Conservation (phyloP, 2,329 filamentous ascomycete genomes). For the Claviceps sorghi region DNA sequence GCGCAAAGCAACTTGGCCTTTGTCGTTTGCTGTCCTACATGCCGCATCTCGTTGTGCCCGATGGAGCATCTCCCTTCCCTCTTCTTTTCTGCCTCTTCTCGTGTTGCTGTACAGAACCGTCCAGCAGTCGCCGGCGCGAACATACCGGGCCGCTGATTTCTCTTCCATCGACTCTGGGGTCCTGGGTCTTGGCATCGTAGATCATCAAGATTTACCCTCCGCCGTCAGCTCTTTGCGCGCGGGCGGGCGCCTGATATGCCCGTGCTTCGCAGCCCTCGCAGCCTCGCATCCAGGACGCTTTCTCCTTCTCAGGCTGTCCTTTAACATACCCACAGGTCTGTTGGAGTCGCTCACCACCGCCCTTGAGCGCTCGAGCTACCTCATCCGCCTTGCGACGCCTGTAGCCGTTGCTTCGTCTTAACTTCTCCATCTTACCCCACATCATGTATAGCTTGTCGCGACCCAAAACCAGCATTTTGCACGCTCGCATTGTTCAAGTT, state of each 20-base stretch:
- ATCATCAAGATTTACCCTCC: background rate
- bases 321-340: background rate
- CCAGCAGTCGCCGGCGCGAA: background rate
- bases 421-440: background rate
- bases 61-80: background rate
- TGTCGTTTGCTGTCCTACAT: background rate
- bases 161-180: background rate
- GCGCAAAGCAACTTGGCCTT: background rate
- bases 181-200: background rate
- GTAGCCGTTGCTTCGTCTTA: background rate
- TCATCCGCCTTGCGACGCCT: background rate
- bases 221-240: background rate
- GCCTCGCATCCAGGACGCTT: background rate
- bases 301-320: background rate
- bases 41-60: background rate
- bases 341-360: background rate
- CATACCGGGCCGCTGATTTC: background rate
- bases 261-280: background rate
- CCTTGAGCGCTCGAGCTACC: background rate
- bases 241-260: background rate
- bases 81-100: background rate
- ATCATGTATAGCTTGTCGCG: constrained; percentile 2
- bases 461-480: background rate
- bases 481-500: background rate
- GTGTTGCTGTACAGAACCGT: background rate